phyloP scores from a whole-genome alignment of 2,329 filamentous ascomycete genomes.

The Aspergillus brasiliensis region DNA sequence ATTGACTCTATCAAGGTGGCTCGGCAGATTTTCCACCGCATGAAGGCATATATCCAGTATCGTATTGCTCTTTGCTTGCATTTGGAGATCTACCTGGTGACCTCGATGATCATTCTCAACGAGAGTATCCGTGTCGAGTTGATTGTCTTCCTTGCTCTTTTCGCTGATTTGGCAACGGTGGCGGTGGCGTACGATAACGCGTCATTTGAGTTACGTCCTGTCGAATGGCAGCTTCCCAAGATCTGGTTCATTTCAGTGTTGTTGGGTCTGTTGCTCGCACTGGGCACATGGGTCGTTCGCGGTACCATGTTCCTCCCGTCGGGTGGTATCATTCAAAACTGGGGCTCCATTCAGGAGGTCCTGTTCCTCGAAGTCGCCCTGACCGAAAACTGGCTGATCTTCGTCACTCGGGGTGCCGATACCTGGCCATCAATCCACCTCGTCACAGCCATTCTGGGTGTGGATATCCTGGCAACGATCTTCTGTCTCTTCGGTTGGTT shows the following conservation, averaged over 20 bases:
- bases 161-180: slow-evolving; percentile 78
- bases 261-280: slow-evolving; percentile 68
- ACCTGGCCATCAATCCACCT: slow-evolving; percentile 76
- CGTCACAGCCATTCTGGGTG: slow-evolving; percentile 68
- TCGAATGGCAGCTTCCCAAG: slow-evolving; percentile 81
- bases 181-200: slow-evolving; percentile 82
- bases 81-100: slow-evolving; percentile 74
- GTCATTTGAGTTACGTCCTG: slow-evolving; percentile 73
- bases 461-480: slow-evolving; percentile 71
- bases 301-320: slow-evolving; percentile 69
- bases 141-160: slow-evolving; percentile 77
- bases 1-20: slow-evolving; percentile 73
- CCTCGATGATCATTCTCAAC: slow-evolving; percentile 78
- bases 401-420: slow-evolving; percentile 81
- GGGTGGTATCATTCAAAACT: slow-evolving; percentile 75
- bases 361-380: slow-evolving; percentile 89
- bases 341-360: slow-evolving; percentile 72
- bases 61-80: slow-evolving; percentile 75
- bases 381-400: slow-evolving; percentile 95
- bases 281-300: slow-evolving; percentile 73
- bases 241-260: slow-evolving; percentile 69
- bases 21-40: slow-evolving; percentile 74
- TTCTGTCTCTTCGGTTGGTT: slow-evolving; percentile 79
- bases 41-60: slow-evolving; percentile 78
- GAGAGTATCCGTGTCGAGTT: slow-evolving; percentile 74